Evolutionary conservation across 2,329 filamentous ascomycete species (phyloP), one percentile per base, ranked within the genome.

Genomic region (Apiospora arundinis): DNA sequence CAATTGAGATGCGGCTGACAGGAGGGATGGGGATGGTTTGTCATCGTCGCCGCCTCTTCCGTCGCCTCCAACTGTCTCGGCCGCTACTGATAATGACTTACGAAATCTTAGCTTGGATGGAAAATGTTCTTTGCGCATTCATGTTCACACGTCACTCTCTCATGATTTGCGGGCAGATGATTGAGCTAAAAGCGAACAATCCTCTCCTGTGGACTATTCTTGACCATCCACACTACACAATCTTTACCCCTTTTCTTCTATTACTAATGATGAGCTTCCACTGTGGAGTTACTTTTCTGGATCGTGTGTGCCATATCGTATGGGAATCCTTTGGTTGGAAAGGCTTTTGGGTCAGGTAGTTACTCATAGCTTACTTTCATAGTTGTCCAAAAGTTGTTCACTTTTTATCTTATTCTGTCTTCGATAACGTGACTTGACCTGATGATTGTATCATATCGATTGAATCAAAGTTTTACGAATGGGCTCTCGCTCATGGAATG

Each of bases 1-100:
- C 42, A 78, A 79, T 60, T 79, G 75, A 68, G 67, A 18, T 28
- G 44, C n/a, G 12, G 23, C 4, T 2, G 56, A n/a, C 32, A 23
- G n/a, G 11, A 9, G 2, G 2, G 21, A n/a, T 14, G 18, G 5
- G 2, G 32, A n/a, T 21, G 18, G 4, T n/a, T 4, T 21, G 3
- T 32, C 18, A 6, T n/a, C 32, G 9, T 11, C 32, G 40, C 23
- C 56, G n/a, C 7, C 48, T 4, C n/a, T 23, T 4, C 12, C 25
- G 25, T 16, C 49, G 25, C 49, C 12, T 12, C 49, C 28, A 6
- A 25, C 52, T 60, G 9, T 14, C 9, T 8, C 18, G 7, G 18
- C 52, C 8, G 28, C 32, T 40, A n/a, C 18, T n/a, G 32, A n/a
- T 63, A 63, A 63, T n/a, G 56, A 63, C 9, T 63, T 63, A 63